These are phyloP conservation scores for Pyricularia grisea DNA, from an alignment of 2,329 filamentous ascomycete species.

Conservation along the genomic window DNA sequence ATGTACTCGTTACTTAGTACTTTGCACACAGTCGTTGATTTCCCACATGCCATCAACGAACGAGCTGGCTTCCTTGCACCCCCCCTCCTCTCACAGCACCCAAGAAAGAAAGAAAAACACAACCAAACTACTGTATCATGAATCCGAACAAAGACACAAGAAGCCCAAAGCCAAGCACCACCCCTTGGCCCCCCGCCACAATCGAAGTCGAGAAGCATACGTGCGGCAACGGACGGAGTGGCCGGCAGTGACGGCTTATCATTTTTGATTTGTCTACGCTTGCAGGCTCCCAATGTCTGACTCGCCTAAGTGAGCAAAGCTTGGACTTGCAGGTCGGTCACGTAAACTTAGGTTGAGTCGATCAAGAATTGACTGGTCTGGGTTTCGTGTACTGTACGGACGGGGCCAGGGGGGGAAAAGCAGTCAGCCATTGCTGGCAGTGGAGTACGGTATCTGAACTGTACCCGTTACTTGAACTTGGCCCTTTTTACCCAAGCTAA, in stretches of 20 bases:
- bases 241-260: neutral
- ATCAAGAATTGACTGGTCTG: neutral
- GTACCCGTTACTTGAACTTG: neutral
- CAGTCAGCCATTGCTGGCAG: neutral
- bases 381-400: neutral
- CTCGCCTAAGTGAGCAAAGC: neutral
- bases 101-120: neutral
- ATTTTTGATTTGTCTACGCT: neutral
- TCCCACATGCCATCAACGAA: neutral
- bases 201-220: neutral
- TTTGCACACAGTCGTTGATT: neutral
- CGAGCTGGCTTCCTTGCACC: neutral
- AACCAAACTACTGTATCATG: neutral
- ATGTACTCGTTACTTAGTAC: neutral
- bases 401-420: neutral
- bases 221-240: slow-evolving; percentile 5
- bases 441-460: neutral
- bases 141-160: neutral
- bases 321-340: neutral
- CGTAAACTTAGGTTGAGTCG: neutral
- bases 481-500: neutral
- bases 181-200: neutral
- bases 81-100: neutral
- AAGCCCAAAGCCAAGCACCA: neutral
- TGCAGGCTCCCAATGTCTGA: neutral